Evolutionary conservation across 2,329 filamentous ascomycete genomes (phyloP), one percentile per base, ranked within the genome.

Genomic region (Juglanconis sp.): DNA sequence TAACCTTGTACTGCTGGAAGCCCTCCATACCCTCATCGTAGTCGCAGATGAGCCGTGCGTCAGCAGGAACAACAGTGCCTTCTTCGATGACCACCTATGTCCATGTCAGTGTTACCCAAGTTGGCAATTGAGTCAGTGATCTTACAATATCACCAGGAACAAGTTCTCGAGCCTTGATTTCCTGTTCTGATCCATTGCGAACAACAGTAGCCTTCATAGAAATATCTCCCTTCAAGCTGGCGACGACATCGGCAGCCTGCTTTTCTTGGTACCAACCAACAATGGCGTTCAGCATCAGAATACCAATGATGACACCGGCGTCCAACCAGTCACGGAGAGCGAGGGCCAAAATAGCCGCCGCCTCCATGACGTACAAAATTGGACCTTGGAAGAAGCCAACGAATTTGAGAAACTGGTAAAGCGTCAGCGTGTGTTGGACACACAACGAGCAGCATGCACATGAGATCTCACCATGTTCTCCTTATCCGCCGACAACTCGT

Each of bases 251-350:
- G 66, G 87, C 88, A 68, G 88, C 88, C 76, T 91, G 88, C 79
- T 91, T 91, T 77, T 91, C 88, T 74, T 91, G 88, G 74, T 91
- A 91, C 85, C 88, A 91, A 79, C 88, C 88, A 73, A 91, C 88
- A 65, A 87, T 77, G 66, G 88, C 88, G 78, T 92, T 92, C 64
- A 92, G 86, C 71, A 87, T 68, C 59, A 92, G 78, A 74, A 92
- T 91, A 79, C 83, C 88, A 68, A 87, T 84, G 73, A 91, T 91
- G 73, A 92, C 87, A 82, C 87, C 88, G 67, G 91, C 83, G 78
- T 92, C 88, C 65, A 90, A 82, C 88, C 88, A 91, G 76, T 90
- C 87, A 72, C 83, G 81, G 65, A 92, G 86, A 83, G 88, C 88
- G 71, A 86, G 86, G 68, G 88, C 87, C 69, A 92, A 80, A 56